A percentile compares a stretch with the other conserved stretches of the same genome.
These are phyloP conservation scores for Lentinula aciculospora DNA, from an alignment of 768 basidiomycete species.

Conservation along the genomic window DNA sequence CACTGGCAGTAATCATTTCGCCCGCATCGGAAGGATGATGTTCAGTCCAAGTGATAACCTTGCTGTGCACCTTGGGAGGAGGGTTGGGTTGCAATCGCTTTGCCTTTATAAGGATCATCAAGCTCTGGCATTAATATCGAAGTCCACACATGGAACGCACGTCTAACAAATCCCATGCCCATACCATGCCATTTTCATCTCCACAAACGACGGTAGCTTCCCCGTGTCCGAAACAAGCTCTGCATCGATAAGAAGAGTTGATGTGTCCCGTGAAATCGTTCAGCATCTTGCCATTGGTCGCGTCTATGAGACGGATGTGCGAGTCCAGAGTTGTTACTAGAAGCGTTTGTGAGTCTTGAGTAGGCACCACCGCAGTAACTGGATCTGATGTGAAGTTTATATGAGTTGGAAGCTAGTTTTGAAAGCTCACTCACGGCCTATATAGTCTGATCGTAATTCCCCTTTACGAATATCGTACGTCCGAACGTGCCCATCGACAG, in stretches of 20 bases:
- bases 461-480: constrained; percentile 96
- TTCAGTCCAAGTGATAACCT: constrained; percentile 88
- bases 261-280: constrained; percentile 80
- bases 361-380: constrained; percentile 77
- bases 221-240: constrained; percentile 75
- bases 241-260: constrained; percentile 71
- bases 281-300: constrained; percentile 72
- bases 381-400: constrained; percentile 50
- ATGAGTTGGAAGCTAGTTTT: constrained; percentile 4
- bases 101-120: constrained; percentile 40
- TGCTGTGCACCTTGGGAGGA: constrained; percentile 74
- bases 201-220: constrained; percentile 83
- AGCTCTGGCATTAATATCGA: constrained; percentile 6
- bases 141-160: constrained; percentile 34
- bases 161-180: constrained; percentile 92
- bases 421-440: constrained; percentile 65
- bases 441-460: constrained; percentile 80
- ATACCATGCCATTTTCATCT: constrained; percentile 85
- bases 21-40: constrained; percentile 77
- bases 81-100: constrained; percentile 65
- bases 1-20: constrained; percentile 86
- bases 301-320: constrained; percentile 82
- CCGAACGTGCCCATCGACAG: constrained; percentile 87
- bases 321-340: constrained; percentile 83
- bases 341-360: constrained; percentile 74